A percentile compares a stretch with the other conserved stretches of the same genome.
Conservation (phyloP, 1,284 basidiomycete genomes). For the Omphalotus olearius region DNA sequence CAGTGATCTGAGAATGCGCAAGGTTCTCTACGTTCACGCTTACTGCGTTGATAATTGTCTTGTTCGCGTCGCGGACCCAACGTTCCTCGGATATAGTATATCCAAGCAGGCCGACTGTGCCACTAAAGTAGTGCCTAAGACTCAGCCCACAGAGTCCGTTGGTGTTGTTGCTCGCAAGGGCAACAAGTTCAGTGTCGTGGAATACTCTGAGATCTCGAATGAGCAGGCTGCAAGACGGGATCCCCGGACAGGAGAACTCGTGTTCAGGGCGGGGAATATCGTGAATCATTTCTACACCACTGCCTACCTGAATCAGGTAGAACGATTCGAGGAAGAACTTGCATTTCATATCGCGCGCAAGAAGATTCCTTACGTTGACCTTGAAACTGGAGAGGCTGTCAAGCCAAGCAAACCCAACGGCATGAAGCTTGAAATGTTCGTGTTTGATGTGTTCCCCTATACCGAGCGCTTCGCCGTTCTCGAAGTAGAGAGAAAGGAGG, state of each 20-base stretch:
- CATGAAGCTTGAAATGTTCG: slow-evolving; percentile 99
- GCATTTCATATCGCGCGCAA: slow-evolving; percentile 98
- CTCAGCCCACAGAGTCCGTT: slow-evolving; percentile 84
- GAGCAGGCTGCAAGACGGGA: slow-evolving; percentile 83
- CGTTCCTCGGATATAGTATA: slow-evolving; percentile 95
- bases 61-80: slow-evolving; percentile 94
- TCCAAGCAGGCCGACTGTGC: slow-evolving; percentile 83
- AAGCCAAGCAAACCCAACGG: slow-evolving; percentile 93
- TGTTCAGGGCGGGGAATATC: slow-evolving; percentile 95
- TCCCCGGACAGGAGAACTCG: slow-evolving; percentile 66
- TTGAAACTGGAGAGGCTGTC: slow-evolving; percentile 57
- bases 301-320: slow-evolving; percentile 77
- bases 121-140: slow-evolving; percentile 95
- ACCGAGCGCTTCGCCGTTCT: slow-evolving; percentile 82
- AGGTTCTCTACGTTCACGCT: slow-evolving; percentile 87
- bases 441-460: slow-evolving; percentile 99
- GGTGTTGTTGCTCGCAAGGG: slow-evolving; percentile 89
- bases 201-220: slow-evolving; percentile 94
- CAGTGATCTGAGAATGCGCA: slow-evolving; percentile 75
- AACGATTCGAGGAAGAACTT: slow-evolving; percentile 84
- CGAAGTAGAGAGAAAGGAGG: slow-evolving; percentile 85
- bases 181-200: slow-evolving; percentile 87
- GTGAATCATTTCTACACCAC: slow-evolving; percentile 98
- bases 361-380: slow-evolving; percentile 87
- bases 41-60: slow-evolving; percentile 99